Conservation (phyloP, 768 basidiomycete species). For the Strobilomyces confusus region DNA sequence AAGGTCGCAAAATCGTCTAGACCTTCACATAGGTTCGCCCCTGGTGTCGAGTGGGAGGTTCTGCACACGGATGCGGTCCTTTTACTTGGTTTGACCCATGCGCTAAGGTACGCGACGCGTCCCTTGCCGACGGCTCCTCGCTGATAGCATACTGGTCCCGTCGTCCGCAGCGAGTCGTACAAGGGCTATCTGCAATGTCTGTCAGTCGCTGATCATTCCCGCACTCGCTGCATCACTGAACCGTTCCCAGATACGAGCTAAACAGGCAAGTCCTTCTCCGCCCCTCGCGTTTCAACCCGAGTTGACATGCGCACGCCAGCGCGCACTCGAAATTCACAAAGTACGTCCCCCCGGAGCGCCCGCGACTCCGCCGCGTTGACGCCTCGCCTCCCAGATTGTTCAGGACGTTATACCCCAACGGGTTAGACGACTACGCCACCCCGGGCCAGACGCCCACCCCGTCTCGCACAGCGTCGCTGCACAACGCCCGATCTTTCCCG, state of each 20-base stretch:
- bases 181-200: conserved; percentile 78
- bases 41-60: conserved; percentile 75
- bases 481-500: conserved; percentile 11
- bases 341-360: conserved; percentile 28
- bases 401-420: conserved; percentile 63
- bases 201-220: conserved; percentile 35
- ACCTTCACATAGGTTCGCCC: conserved; percentile 42
- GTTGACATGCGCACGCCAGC: conserved; percentile 20
- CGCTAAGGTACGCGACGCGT: conserved; percentile 48
- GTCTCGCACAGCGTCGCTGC: conserved; percentile 34
- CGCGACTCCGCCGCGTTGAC: conserved; percentile 1
- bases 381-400: conserved; percentile 43
- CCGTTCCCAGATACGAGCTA: conserved; percentile 38
- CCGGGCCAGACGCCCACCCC: conserved; percentile 33
- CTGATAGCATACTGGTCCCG: neutral
- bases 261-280: conserved; percentile 44
- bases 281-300: conserved; percentile 15
- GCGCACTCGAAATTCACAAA: conserved; percentile 76
- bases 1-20: conserved; percentile 34
- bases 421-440: conserved; percentile 44
- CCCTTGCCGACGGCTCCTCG: neutral
- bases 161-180: conserved; percentile 59
- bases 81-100: conserved; percentile 65
- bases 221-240: conserved; percentile 6
- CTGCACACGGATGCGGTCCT: conserved; percentile 70